phyloP scores from a whole-genome alignment of 352 stramenopile genomes.

The Globisporangium parvum region DNA sequence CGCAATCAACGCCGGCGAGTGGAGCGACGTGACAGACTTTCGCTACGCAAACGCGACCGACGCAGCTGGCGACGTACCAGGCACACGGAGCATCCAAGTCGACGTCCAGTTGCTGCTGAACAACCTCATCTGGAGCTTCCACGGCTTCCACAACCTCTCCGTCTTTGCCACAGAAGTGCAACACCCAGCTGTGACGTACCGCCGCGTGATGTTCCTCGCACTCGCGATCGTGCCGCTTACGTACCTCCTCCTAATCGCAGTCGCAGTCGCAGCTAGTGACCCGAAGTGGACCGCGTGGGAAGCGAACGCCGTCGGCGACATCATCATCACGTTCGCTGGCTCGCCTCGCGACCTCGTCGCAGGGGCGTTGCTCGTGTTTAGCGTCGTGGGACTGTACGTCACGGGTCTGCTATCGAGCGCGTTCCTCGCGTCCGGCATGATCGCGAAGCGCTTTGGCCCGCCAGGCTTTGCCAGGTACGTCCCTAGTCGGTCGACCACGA shows the following conservation, averaged over 20 bases:
- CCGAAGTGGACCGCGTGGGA: conserved; percentile 42
- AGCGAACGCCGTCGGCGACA: conserved; percentile 26
- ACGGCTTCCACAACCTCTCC: conserved; percentile 50
- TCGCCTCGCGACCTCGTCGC: conserved; percentile 23
- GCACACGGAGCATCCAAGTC: conserved; percentile 7
- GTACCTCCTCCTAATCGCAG: conserved; percentile 37
- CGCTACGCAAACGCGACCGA: conserved; percentile 17
- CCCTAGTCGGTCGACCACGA: too few relatives aligned
- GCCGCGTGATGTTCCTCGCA: conserved; percentile 34
- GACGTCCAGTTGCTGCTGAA: conserved; percentile 24
- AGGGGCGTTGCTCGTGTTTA: conserved; percentile 25
- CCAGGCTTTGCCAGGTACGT: conserved; percentile 36
- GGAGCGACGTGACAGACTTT: conserved; percentile 28
- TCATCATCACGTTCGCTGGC: conserved; percentile 32
- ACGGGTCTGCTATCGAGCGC: conserved; percentile 35
- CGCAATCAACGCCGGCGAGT: conserved; percentile 22
- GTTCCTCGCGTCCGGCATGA: conserved; percentile 53
- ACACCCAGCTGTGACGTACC: conserved; percentile 28
- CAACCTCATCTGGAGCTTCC: conserved; percentile 46
- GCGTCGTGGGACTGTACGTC: conserved; percentile 40
- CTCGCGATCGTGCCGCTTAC: conserved; percentile 30
- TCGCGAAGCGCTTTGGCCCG: conserved; percentile 38
- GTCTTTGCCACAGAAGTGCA: conserved; percentile 40
- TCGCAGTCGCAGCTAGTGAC: conserved; percentile 27
- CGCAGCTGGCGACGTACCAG: background rate